phyloP scores from a whole-genome alignment of 768 basidiomycete species.

The Leccinum broughii region DNA sequence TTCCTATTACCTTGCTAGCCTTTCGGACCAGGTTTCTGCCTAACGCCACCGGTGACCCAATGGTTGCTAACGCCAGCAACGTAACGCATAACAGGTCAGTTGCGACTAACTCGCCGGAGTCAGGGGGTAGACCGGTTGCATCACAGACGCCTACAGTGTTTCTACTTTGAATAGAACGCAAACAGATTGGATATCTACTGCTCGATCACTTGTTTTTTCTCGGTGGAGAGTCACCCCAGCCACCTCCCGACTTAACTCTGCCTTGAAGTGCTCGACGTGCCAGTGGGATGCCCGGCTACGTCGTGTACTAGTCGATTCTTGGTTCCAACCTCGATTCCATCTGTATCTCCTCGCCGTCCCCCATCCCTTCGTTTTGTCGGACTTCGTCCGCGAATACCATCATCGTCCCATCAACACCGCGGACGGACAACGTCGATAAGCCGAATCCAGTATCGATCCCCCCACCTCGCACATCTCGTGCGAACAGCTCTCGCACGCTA shows the following conservation, averaged over 20 bases:
- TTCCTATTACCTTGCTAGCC: too few relatives aligned
- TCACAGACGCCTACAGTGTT: constrained; percentile 28
- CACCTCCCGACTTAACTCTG: constrained; percentile 74
- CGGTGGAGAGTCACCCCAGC: constrained; percentile 66
- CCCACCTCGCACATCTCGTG: not conserved
- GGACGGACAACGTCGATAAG: not conserved
- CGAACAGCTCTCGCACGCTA: not conserved
- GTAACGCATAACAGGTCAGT: too few relatives aligned
- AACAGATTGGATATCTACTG: constrained; percentile 74
- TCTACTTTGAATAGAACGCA: constrained; percentile 69
- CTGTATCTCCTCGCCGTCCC: not conserved
- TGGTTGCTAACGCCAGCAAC: too few relatives aligned
- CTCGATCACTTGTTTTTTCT: constrained; percentile 61
- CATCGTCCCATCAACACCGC: not conserved
- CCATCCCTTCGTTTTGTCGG: not conserved
- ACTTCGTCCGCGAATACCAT: not conserved
- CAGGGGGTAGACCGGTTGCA: too few relatives aligned
- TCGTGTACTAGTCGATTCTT: not conserved
- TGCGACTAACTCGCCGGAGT: too few relatives aligned
- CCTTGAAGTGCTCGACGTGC: constrained; percentile 87
- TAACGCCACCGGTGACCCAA: too few relatives aligned
- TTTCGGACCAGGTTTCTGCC: too few relatives aligned
- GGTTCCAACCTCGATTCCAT: not conserved
- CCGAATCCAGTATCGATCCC: not conserved
- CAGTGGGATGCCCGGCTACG: constrained; percentile 38